phyloP scores from a whole-genome alignment of 192 early-diverging fungal species.

The Dissophora ornata region DNA sequence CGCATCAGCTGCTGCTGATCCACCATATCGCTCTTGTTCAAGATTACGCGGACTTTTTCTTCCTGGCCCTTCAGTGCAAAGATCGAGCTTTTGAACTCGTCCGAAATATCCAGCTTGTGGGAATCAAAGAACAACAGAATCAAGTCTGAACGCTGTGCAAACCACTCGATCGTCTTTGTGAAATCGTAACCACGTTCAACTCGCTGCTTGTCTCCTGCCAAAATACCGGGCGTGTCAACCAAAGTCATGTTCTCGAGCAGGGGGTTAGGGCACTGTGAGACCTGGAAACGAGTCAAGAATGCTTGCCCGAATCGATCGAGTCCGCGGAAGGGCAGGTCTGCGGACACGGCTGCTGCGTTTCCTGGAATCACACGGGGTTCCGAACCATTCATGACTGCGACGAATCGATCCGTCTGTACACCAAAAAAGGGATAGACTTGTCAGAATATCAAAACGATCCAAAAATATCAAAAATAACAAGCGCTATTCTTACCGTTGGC shows the following conservation, averaged over 20 bases:
- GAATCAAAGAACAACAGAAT: conserved; percentile 90
- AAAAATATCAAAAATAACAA: too few species aligned
- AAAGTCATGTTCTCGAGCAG: conserved; percentile 84
- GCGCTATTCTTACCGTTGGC: conserved; percentile 71
- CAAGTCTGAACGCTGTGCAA: conserved; percentile 85
- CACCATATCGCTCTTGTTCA: conserved; percentile 93
- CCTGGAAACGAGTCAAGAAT: conserved; percentile 87
- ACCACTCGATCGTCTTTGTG: conserved; percentile 85
- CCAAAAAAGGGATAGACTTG: conserved; percentile 84
- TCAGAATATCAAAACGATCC: conserved; percentile 50
- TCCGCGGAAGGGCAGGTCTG: conserved; percentile 83
- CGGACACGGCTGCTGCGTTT: conserved; percentile 87
- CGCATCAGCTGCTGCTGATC: conserved; percentile 89
- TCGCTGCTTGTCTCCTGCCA: conserved; percentile 88
- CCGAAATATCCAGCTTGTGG: conserved; percentile 90
- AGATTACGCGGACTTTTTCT: conserved; percentile 85
- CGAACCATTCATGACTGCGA: conserved; percentile 82
- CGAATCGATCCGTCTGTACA: conserved; percentile 84
- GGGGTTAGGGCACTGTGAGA: conserved; percentile 82
- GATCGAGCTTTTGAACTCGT: conserved; percentile 90
- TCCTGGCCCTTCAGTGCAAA: conserved; percentile 82
- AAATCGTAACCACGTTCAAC: conserved; percentile 88
- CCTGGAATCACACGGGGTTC: conserved; percentile 80
- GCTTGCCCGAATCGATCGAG: conserved; percentile 83
- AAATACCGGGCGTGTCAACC: conserved; percentile 90